Conservation (phyloP, 1,139 yeast genomes). For the Magnusiomyces sp. region DNA sequence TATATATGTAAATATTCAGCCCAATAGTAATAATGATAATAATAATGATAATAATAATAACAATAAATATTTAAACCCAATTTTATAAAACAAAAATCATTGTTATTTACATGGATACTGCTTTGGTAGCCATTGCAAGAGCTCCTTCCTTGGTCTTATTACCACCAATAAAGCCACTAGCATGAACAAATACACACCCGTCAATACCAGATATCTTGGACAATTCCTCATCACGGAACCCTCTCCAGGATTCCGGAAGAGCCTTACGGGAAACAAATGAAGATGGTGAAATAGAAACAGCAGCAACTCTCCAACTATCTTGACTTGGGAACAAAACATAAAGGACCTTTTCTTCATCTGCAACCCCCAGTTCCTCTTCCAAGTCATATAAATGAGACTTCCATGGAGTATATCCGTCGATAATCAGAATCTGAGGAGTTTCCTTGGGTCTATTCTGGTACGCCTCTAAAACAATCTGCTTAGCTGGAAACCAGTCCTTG, state of each 20-base stretch:
- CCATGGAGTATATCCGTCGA: constrained; percentile 83
- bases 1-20: background rate
- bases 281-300: constrained; percentile 66
- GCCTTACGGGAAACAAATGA: constrained; percentile 83
- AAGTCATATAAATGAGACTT: constrained; percentile 78
- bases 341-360: constrained; percentile 44
- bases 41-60: background rate
- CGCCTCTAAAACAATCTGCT: constrained; percentile 63
- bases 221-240: constrained; percentile 79
- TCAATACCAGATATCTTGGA: constrained; percentile 65
- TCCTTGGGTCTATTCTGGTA: constrained; percentile 37
- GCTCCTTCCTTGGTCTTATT: constrained; percentile 75
- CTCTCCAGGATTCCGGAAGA: constrained; percentile 88
- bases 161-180: constrained; percentile 97
- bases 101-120: constrained; percentile 24
- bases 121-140: constrained; percentile 59
- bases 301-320: constrained; percentile 79
- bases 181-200: constrained; percentile 88
- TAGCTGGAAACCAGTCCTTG: constrained; percentile 87
- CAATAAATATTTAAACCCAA: background rate
- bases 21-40: background rate
- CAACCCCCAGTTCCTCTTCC: constrained; percentile 39
- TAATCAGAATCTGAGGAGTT: constrained; percentile 64
- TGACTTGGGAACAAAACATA: constrained; percentile 78
- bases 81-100: constrained; percentile 10